Percentiles rank a stretch among this genome's conserved stretches.
Evolutionary conservation across 805 yeast species (phyloP).

Genomic region (Myxozyma geophila): DNA sequence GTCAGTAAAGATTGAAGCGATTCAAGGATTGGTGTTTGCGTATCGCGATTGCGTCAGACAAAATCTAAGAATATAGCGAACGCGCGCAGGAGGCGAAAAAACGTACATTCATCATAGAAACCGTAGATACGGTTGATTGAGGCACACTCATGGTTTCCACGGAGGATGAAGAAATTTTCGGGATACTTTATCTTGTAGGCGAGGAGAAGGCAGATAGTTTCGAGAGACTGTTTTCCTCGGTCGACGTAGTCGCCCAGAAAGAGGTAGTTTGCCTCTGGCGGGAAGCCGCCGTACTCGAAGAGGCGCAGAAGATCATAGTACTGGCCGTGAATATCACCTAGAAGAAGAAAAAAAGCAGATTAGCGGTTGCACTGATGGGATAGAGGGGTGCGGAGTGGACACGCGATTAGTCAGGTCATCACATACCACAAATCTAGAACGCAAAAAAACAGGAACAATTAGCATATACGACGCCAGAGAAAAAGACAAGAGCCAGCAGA

Average conservation of each 20-base stretch:
- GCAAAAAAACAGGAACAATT: not conserved
- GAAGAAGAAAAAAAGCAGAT: not conserved
- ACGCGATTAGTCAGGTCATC: conserved; percentile 8
- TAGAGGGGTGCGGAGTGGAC: not conserved
- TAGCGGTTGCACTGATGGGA: not conserved
- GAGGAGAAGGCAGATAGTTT: conserved; percentile 88
- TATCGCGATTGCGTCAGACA: too few relatives aligned
- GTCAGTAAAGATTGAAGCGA: not conserved
- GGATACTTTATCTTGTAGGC: conserved; percentile 98
- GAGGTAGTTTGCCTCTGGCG: conserved; percentile 96
- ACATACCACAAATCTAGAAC: conserved; percentile 32
- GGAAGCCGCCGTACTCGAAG: conserved; percentile 98
- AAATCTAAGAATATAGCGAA: not conserved
- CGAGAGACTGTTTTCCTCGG: conserved; percentile 96
- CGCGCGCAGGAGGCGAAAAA: not conserved
- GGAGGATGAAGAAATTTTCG: conserved; percentile 91
- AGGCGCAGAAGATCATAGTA: conserved; percentile 93
- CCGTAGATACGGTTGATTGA: conserved; percentile 97
- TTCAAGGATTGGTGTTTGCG: too few relatives aligned
- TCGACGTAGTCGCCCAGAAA: conserved; percentile 97
- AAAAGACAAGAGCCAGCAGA: not conserved
- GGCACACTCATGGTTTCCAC: conserved; percentile 99
- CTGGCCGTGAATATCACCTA: conserved; percentile 97
- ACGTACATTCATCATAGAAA: conserved; percentile 87
- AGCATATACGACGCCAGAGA: not conserved